Percentiles rank a stretch among this genome's conserved stretches.
Conservation (phyloP, 2,329 filamentous ascomycete species). For the Camillea tinctor region DNA sequence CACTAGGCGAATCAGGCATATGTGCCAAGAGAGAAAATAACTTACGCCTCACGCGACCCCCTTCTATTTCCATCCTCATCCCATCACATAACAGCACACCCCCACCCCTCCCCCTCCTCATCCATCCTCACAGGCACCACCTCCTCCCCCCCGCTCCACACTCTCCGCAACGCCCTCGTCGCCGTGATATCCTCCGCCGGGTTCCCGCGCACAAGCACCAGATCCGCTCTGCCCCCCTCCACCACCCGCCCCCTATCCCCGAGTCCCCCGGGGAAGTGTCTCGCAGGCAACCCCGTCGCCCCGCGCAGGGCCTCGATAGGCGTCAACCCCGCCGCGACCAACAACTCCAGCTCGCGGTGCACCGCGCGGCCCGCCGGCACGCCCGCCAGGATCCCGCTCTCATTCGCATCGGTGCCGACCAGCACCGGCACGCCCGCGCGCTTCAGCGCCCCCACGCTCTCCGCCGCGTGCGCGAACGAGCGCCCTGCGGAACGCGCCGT, state of each 20-base stretch:
- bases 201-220: constrained; percentile 31
- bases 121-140: constrained; percentile 6
- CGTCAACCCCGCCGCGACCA: constrained; percentile 26
- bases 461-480: constrained; percentile 27
- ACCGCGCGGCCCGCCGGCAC: constrained; percentile 14
- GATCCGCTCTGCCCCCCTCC: constrained; percentile 28
- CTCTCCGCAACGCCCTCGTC: constrained; percentile 23
- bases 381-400: constrained; percentile 12
- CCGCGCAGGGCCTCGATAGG: constrained; percentile 22
- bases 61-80: not conserved
- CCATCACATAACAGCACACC: constrained; percentile 9
- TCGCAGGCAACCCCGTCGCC: constrained; percentile 21
- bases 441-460: constrained; percentile 25
- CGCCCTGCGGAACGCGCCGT: constrained; percentile 22
- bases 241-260: constrained; percentile 26
- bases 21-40: not conserved
- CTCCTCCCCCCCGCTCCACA: constrained; percentile 30
- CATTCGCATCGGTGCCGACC: constrained; percentile 29
- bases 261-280: constrained; percentile 21
- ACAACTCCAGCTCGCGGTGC: constrained; percentile 28
- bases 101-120: constrained; percentile 1
- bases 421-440: constrained; percentile 31
- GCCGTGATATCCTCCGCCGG: constrained; percentile 29
- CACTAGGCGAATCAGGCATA: no score
- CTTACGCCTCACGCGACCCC: not conserved